Conservation (phyloP, 805 yeast species). For the Wickerhamiella cacticola region DNA sequence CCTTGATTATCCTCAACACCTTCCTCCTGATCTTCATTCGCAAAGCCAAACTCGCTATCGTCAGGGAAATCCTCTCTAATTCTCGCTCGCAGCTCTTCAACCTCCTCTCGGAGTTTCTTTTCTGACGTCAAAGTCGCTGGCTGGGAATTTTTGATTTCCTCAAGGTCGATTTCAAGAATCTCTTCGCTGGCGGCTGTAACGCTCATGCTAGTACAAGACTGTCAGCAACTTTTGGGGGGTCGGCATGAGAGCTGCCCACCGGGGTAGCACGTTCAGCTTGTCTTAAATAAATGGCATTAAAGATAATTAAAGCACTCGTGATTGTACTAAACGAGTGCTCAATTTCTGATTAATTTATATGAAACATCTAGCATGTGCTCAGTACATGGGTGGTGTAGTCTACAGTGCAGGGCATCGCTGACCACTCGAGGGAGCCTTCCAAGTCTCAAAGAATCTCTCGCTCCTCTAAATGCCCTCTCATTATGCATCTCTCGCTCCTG, state of each 20-base stretch:
- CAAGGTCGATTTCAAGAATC: constrained; percentile 1
- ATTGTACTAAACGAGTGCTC: too few species aligned
- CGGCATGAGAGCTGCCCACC: background rate
- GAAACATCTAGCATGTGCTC: too few species aligned
- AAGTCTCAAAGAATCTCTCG: too few species aligned
- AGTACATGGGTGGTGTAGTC: too few species aligned
- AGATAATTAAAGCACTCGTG: too few species aligned
- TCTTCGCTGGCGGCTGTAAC: background rate
- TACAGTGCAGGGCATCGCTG: too few species aligned
- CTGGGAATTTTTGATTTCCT: background rate
- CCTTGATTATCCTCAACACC: background rate
- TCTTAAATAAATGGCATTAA: too few species aligned
- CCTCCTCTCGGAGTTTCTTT: constrained; percentile 5
- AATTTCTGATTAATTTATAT: too few species aligned
- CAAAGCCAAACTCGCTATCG: constrained; percentile 3
- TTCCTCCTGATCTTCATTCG: constrained; percentile 1
- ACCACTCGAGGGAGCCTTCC: too few species aligned
- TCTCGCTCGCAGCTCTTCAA: constrained; percentile 3
- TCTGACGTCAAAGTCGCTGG: background rate
- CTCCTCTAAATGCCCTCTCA: too few species aligned
- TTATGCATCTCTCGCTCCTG: too few species aligned
- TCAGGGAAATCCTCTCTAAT: constrained; percentile 1
- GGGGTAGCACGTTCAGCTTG: too few species aligned
- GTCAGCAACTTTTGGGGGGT: background rate
- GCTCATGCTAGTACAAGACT: background rate